Evolutionary conservation across 169 alveolate species (phyloP), one percentile per base, ranked within the genome.

Genomic region (Sarcocystis neurona): DNA sequence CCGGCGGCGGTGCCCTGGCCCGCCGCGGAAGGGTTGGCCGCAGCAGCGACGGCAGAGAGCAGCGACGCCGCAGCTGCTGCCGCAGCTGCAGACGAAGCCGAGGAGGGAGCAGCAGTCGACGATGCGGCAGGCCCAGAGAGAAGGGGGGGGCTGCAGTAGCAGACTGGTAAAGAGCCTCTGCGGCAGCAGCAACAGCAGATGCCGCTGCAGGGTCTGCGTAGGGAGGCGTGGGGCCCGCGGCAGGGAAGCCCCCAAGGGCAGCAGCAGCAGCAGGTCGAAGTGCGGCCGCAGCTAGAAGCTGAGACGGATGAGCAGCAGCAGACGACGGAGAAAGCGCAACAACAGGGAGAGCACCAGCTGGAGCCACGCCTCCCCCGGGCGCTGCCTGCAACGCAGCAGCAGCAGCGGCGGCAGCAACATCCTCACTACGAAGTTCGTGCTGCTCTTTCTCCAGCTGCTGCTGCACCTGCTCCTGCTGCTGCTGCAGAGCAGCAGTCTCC

Each of bases 171-270:
- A 30, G 50, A 27, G 79, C 44, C 15, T 30, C 48, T 34, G 79
- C 79, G 39, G 79, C 79, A 70, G 79, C 79, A 70, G 39, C 79
- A 53, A 70, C 80, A 8, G 80, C 80, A 32, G 46, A 43, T 18
- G 20, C 80, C 30, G 80, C 0, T 34, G 50, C 80, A 30, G 41
- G 20, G 39, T 8, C 23, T 27, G 80, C 80, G 30, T 43, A 5
- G 39, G 20, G 50, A 70, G 8, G 27, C 41, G 41, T 27, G 43
- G 78, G 78, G 78, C 12, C 20, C 43, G 20, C 20, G 43, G 20
- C 30, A 32, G 30, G 41, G 77, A 30, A 5, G 2, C 80, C 30
- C 47, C 30, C 18, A 30, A 32, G 5, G 39, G 46, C 47, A 70
- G 80, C 50, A 70, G 46, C 80, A 8, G 20, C 41, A 70, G 80